Evolutionary conservation across 129 eudicot genomes (phyloP).

Genomic region (Pittosporum tobira): DNA sequence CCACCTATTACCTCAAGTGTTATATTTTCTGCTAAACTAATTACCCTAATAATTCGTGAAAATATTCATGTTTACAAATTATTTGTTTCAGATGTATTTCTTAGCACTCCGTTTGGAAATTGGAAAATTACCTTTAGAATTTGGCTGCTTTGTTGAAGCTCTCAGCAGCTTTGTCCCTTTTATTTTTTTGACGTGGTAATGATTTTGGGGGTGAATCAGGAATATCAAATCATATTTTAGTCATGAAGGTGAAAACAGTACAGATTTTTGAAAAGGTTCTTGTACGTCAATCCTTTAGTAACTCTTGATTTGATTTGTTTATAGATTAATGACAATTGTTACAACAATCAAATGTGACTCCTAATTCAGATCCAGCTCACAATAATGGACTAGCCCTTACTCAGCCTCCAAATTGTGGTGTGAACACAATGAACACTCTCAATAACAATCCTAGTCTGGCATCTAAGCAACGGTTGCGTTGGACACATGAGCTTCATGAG

Average conservation of each 20-base stretch:
- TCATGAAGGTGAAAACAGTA: too few species aligned
- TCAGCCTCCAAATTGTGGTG: conserved; percentile 24
- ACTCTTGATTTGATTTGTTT: conserved; percentile 1
- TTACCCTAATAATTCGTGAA: too few species aligned
- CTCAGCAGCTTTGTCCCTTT: too few species aligned
- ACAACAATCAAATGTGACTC: conserved; percentile 17
- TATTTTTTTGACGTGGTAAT: too few species aligned
- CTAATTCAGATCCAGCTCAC: conserved; percentile 20
- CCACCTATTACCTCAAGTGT: too few species aligned
- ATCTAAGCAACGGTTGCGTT: conserved; percentile 73
- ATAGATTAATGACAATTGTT: conserved; percentile 19
- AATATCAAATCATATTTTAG: neutral
- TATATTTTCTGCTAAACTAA: too few species aligned
- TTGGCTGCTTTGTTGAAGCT: too few species aligned
- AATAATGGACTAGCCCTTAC: conserved; percentile 16
- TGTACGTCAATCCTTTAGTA: neutral
- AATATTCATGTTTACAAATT: too few species aligned
- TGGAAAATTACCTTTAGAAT: too few species aligned
- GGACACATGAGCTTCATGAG: conserved; percentile 86
- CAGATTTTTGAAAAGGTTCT: neutral
- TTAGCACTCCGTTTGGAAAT: too few species aligned
- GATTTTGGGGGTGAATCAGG: neutral
- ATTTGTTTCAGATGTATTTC: too few species aligned
- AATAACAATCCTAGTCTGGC: conserved; percentile 50
- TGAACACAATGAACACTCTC: conserved; percentile 32